Evolutionary conservation across 2,329 filamentous ascomycete species (phyloP), one percentile per base, ranked within the genome.

Genomic region (Paecilomyces fulvus): DNA sequence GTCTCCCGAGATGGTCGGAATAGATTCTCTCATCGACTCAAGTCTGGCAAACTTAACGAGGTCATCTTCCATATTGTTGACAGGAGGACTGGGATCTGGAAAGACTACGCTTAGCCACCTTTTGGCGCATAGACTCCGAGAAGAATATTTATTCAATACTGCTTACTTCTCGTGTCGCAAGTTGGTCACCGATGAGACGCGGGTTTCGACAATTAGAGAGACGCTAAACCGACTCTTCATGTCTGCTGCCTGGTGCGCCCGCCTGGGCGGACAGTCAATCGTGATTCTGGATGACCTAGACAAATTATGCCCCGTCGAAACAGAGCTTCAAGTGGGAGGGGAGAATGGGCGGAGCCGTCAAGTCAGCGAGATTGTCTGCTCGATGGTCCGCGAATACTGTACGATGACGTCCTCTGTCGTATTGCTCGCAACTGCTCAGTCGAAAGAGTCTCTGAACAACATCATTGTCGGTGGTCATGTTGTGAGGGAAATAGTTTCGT

Each of bases 251-350:
- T 99, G 94, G 94, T 91, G 90, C 37, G 90, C 92, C 33, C 83
- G 92, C 58, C 80, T 94, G 0, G 92, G 91, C 21, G 94, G 94
- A 3, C 86, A 84, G 60, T 83, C 92, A 0, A 70, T 97, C 2
- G 89, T 99, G 20, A 84, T 99, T 52, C 78, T 99, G 1, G 94
- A 99, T 67, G 94, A 99, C 66, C 75, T 99, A 6, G 94, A 99
- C 72, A 90, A 90, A 66, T 79, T 99, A 1, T 97, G 92, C 67
- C 92, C 94, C 0, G 87, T 86, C 0, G 95, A 99, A 73, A 96
- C 92, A 0, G 94, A 99, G 70, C 80, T 99, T 11, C 90, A 96
- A 71, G 89, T 95, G 3, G 90, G 90, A 59, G 92, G 91, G 58
- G 91, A 97, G 63, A 97, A 99, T 66, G 90, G 90, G 17, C 84